Evolutionary conservation across 345 rosid genomes (phyloP).

Genomic region (Noccaea bulbosa): DNA sequence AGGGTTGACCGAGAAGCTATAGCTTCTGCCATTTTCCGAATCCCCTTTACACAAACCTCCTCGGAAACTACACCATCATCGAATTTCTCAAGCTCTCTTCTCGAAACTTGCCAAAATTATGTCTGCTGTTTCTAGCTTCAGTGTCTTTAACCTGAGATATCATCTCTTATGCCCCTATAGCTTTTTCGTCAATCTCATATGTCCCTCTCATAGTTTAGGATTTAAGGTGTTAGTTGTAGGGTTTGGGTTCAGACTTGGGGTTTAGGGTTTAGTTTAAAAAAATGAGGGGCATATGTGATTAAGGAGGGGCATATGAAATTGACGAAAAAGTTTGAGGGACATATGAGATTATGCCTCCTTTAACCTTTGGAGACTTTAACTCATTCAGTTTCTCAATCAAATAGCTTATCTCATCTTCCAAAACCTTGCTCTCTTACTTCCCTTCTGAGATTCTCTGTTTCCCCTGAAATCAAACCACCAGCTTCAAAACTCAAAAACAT

Average conservation of each 20-base stretch:
- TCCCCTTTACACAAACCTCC: slow-evolving; percentile 55
- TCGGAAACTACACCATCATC: slow-evolving; percentile 49
- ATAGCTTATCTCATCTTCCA: slow-evolving; percentile 70
- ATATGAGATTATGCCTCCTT: too few species aligned
- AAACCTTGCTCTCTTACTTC: slow-evolving; percentile 43
- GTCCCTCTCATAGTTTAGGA: too few species aligned
- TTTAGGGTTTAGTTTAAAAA: too few species aligned
- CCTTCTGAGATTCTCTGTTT: slow-evolving; percentile 66
- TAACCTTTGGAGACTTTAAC: slow-evolving; percentile 65
- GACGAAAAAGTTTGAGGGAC: too few species aligned
- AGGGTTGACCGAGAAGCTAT: slow-evolving; percentile 56
- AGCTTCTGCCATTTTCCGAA: slow-evolving; percentile 78
- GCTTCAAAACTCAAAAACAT: slow-evolving; percentile 4
- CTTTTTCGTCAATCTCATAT: too few species aligned
- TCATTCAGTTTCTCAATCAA: slow-evolving; percentile 65
- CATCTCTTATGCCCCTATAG: too few species aligned
- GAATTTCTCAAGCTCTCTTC: slow-evolving; percentile 54
- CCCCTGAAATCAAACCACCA: slow-evolving; percentile 52
- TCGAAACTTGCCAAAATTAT: slow-evolving; percentile 69
- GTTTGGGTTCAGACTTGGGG: too few species aligned
- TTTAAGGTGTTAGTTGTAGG: too few species aligned
- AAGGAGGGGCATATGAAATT: too few species aligned
- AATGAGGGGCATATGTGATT: too few species aligned
- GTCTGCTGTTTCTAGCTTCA: slow-evolving; percentile 46
- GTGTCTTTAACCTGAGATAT: slow-evolving; percentile 43